Percentiles rank a stretch among this genome's conserved stretches.
Conservation (phyloP, 768 basidiomycete genomes). For the Hysterangium stoloniferum region DNA sequence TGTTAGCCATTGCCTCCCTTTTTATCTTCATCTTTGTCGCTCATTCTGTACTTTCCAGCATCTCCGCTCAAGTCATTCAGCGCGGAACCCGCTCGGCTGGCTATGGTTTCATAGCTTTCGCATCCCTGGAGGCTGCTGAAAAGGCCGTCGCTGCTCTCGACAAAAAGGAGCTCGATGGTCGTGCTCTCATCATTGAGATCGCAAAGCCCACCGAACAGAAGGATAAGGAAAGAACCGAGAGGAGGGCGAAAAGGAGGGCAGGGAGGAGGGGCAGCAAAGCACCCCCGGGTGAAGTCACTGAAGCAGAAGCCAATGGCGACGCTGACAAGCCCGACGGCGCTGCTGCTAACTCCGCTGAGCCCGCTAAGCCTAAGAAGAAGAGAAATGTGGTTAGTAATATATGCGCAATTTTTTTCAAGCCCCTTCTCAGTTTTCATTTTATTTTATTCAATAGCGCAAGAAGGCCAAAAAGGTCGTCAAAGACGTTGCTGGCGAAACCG, state of each 20-base stretch:
- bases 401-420: not conserved
- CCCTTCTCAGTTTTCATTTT: too few relatives aligned
- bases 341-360: slow-evolving; percentile 43
- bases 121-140: slow-evolving; percentile 74
- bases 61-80: slow-evolving; percentile 80
- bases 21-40: slow-evolving; percentile 8
- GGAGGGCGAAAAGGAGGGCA: slow-evolving; percentile 68
- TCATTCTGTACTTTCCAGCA: slow-evolving; percentile 33
- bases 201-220: slow-evolving; percentile 89
- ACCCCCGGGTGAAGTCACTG: slow-evolving; percentile 82
- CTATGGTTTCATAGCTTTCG: slow-evolving; percentile 87
- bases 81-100: slow-evolving; percentile 82
- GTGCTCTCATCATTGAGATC: slow-evolving; percentile 83
- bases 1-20: slow-evolving; percentile 55
- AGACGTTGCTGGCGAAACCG: slow-evolving; percentile 32
- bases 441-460: slow-evolving; percentile 2
- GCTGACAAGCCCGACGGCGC: slow-evolving; percentile 39
- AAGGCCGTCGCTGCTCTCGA: slow-evolving; percentile 80
- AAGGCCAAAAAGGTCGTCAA: slow-evolving; percentile 35
- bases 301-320: slow-evolving; percentile 83
- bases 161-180: slow-evolving; percentile 85
- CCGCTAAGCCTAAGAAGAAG: slow-evolving; percentile 66
- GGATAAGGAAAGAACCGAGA: slow-evolving; percentile 75
- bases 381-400: slow-evolving; percentile 30
- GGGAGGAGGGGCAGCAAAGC: slow-evolving; percentile 83